These are phyloP conservation scores for Komagataella phaffii DNA, from an alignment of 805 yeast genomes.

Conservation along the genomic window DNA sequence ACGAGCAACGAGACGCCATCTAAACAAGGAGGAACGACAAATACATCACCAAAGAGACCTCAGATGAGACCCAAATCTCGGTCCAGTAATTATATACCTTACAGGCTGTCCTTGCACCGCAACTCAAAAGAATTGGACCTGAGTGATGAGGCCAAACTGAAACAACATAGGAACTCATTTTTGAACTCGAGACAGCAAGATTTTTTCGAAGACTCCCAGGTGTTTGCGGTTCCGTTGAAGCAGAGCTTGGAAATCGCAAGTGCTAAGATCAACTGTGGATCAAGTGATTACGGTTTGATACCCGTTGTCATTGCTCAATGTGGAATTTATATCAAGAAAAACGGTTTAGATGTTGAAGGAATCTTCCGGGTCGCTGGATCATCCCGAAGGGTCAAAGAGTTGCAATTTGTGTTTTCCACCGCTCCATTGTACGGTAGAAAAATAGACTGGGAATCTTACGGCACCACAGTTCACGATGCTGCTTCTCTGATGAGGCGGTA, in stretches of 20 bases:
- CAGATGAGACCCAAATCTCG: not conserved
- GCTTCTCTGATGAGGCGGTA: conserved; percentile 81
- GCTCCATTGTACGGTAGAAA: conserved; percentile 88
- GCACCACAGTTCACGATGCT: conserved; percentile 80
- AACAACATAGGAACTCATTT: conserved; percentile 38
- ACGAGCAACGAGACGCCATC: not conserved
- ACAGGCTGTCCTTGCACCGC: conserved; percentile 19
- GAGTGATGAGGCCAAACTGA: conserved; percentile 11
- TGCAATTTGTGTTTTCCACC: conserved; percentile 70
- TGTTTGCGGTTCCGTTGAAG: conserved; percentile 73
- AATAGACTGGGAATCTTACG: conserved; percentile 79
- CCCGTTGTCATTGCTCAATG: conserved; percentile 95
- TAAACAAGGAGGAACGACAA: not conserved
- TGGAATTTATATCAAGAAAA: conserved; percentile 70
- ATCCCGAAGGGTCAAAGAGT: conserved; percentile 71
- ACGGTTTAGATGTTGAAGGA: conserved; percentile 75
- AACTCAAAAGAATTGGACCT: conserved; percentile 14
- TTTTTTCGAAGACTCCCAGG: conserved; percentile 32
- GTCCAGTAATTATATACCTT: conserved; percentile 16
- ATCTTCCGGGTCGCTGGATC: conserved; percentile 91
- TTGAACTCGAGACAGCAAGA: conserved; percentile 25
- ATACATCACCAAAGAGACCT: not conserved
- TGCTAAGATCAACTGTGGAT: conserved; percentile 57
- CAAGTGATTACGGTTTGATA: conserved; percentile 60
- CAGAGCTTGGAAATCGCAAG: conserved; percentile 64